Evolutionary conservation across 2,329 filamentous ascomycete genomes (phyloP), one percentile per base, ranked within the genome.

Genomic region (Elsinoe ampelina): DNA sequence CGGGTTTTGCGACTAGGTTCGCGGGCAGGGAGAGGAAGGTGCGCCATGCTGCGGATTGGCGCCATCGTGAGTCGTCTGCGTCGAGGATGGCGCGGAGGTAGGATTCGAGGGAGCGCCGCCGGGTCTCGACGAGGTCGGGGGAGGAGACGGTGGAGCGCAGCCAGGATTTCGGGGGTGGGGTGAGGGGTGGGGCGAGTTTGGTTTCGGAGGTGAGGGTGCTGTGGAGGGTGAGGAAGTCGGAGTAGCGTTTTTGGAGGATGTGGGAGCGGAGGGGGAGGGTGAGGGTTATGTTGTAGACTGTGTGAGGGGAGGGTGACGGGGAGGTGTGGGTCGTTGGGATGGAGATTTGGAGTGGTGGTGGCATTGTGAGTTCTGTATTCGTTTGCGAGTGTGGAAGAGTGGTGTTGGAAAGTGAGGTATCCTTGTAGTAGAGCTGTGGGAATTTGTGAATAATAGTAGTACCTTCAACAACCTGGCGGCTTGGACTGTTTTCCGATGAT

Each of bases 241-340:
- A 89, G 75, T 92, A 95, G 64, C 88, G 86, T 71, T 91, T 92
- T 65, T 84, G 82, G 4, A 90, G 77, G 61, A 86, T 84, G 64
- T 85, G 87, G 3, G 86, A 86, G 48, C 86, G 83, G 12, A 92
- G 79, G 0, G 88, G 87, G 1, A 90, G 82, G 52, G 86, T 83
- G 58, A 93, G 77, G 19, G 82, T 84, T 70, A 91, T 85, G 69
- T 88, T 87, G 75, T 91, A 92, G 61, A 85, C 79, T 0, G 87
- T 91, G 70, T 83, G 89, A 0, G 84, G 78, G 65, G 89, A 88
- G 61, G 77, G 75, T 61, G 76, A 75, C 1, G 70, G 69, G 54
- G 78, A 76, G 58, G 77, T 77, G 34, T 74, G 77, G n/a, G 80
- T 67, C 2, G 68, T 66, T 2, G 75, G 74, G 58, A 77, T 76